These are phyloP conservation scores for Penstemon newberryi DNA, from an alignment of 257 asterid genomes.

Conservation along the genomic window DNA sequence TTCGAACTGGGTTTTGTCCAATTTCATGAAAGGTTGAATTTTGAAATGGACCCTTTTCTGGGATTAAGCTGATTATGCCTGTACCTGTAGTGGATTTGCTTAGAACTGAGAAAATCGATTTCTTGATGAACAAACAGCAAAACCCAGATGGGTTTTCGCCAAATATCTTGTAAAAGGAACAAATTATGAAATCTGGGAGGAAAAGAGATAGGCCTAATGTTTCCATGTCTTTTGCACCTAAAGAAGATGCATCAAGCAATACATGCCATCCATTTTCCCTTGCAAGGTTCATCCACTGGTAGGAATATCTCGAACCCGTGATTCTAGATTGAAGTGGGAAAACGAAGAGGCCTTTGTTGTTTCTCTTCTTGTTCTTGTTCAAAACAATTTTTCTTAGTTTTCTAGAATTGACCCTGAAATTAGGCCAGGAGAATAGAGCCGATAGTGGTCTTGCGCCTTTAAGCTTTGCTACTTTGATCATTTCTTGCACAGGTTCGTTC, in stretches of 20 bases:
- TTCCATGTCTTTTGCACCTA: slow-evolving; percentile 85
- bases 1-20: background rate
- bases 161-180: slow-evolving; percentile 71
- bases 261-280: slow-evolving; percentile 86
- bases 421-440: slow-evolving; percentile 81
- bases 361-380: slow-evolving; percentile 33
- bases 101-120: slow-evolving; percentile 40
- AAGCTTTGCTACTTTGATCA: slow-evolving; percentile 43
- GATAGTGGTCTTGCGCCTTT: slow-evolving; percentile 49
- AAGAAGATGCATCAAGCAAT: slow-evolving; percentile 74
- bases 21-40: slow-evolving; percentile 18
- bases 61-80: slow-evolving; percentile 63
- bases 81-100: slow-evolving; percentile 36
- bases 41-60: slow-evolving; percentile 28
- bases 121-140: slow-evolving; percentile 69
- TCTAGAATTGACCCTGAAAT: slow-evolving; percentile 48
- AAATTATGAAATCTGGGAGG: slow-evolving; percentile 68
- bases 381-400: slow-evolving; percentile 50
- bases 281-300: slow-evolving; percentile 82
- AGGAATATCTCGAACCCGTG: slow-evolving; percentile 67
- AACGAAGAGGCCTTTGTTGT: slow-evolving; percentile 55
- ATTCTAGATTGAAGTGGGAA: slow-evolving; percentile 78
- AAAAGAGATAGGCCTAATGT: slow-evolving; percentile 80
- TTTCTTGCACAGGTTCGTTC: slow-evolving; percentile 54
- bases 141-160: slow-evolving; percentile 90